phyloP scores from a whole-genome alignment of 768 basidiomycete genomes.

The Leucogyrophana mollusca region DNA sequence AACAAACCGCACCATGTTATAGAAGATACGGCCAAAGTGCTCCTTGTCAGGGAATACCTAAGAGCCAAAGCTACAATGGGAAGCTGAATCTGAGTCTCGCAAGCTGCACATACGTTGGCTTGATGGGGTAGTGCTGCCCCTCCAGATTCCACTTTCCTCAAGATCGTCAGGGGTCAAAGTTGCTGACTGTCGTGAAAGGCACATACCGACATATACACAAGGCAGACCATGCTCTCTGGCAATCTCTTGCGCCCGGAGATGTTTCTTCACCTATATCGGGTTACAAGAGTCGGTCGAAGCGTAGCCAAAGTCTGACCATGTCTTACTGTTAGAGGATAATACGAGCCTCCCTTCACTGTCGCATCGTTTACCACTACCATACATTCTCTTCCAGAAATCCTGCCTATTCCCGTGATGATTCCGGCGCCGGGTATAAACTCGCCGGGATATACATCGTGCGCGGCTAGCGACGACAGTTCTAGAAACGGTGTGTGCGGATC shows the following conservation, averaged over 20 bases:
- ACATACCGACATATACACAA: slow-evolving; percentile 87
- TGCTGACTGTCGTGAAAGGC: not conserved
- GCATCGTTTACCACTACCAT: slow-evolving; percentile 94
- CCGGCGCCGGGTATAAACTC: slow-evolving; percentile 84
- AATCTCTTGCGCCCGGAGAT: slow-evolving; percentile 90
- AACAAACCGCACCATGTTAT: slow-evolving; percentile 74
- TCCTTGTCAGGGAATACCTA: slow-evolving; percentile 91
- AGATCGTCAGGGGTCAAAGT: slow-evolving; percentile 6
- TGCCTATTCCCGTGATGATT: slow-evolving; percentile 82
- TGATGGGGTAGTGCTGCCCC: slow-evolving; percentile 92
- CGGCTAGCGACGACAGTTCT: slow-evolving; percentile 84
- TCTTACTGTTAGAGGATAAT: slow-evolving; percentile 80
- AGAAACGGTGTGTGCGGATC: slow-evolving; percentile 89
- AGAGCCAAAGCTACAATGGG: not conserved
- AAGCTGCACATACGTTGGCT: slow-evolving; percentile 75
- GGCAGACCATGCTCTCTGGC: slow-evolving; percentile 89
- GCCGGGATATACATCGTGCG: slow-evolving; percentile 79
- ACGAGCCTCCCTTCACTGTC: slow-evolving; percentile 90
- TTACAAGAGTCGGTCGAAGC: not conserved
- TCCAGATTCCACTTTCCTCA: slow-evolving; percentile 78
- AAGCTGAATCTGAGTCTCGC: too few relatives aligned
- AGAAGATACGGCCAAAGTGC: slow-evolving; percentile 95
- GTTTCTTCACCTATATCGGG: slow-evolving; percentile 78
- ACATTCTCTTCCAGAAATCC: slow-evolving; percentile 80
- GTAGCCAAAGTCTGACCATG: not conserved